Evolutionary conservation across 1,284 basidiomycete species (phyloP).

Genomic region (Naganishia liquefaciens): DNA sequence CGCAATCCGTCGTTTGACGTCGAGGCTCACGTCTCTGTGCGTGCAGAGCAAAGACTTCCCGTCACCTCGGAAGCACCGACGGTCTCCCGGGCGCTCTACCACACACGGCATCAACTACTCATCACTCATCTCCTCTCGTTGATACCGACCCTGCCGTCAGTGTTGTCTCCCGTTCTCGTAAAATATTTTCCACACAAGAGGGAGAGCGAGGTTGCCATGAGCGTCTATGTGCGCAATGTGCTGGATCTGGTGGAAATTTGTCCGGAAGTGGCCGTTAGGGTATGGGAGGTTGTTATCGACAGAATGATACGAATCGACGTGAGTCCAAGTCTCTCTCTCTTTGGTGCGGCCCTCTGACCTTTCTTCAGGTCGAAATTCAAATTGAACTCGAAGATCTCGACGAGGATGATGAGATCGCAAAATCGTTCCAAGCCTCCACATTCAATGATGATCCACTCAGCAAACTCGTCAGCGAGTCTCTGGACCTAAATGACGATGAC

Average conservation of each 20-base stretch:
- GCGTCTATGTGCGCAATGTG: conserved; percentile 89
- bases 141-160: conserved; percentile 83
- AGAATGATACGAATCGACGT: conserved; percentile 94
- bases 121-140: conserved; percentile 80
- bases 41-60: conserved; percentile 27
- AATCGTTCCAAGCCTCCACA: conserved; percentile 51
- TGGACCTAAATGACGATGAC: conserved; percentile 43
- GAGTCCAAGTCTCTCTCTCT: conserved; percentile 46
- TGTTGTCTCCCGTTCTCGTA: conserved; percentile 79
- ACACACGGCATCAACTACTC: conserved; percentile 82
- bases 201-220: conserved; percentile 75
- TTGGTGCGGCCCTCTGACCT: conserved; percentile 19
- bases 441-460: conserved; percentile 78
- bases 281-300: conserved; percentile 82
- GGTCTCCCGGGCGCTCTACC: conserved; percentile 77
- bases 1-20: background rate
- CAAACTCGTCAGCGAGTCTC: conserved; percentile 66
- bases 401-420: conserved; percentile 50
- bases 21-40: background rate
- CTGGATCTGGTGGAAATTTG: conserved; percentile 85
- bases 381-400: conserved; percentile 78
- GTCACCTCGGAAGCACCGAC: conserved; percentile 50
- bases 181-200: conserved; percentile 91
- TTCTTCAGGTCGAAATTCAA: conserved; percentile 84
- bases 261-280: conserved; percentile 79